These are phyloP conservation scores for Reticulascus tulasneorum DNA, from an alignment of 2,329 filamentous ascomycete species.

Conservation along the genomic window DNA sequence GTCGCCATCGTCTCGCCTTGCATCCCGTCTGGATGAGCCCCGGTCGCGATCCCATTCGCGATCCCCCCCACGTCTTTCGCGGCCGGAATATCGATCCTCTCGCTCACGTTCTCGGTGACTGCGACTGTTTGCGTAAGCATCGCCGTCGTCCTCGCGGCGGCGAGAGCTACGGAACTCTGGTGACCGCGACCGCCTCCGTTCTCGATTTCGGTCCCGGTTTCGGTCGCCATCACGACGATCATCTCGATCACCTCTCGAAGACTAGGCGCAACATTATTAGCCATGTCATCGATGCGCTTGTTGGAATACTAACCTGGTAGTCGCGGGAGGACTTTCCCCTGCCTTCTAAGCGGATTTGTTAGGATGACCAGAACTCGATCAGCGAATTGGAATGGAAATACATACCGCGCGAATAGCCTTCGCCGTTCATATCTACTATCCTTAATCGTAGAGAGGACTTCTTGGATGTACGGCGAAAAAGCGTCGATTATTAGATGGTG, in stretches of 20 bases:
- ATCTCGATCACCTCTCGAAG: constrained; percentile 26
- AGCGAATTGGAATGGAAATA: background rate
- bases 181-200: constrained; percentile 79
- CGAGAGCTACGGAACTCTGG: constrained; percentile 66
- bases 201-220: constrained; percentile 44
- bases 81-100: constrained; percentile 81
- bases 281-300: background rate
- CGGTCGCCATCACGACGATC: constrained; percentile 29
- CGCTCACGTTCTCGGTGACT: constrained; percentile 90
- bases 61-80: constrained; percentile 50
- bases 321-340: constrained; percentile 15
- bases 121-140: constrained; percentile 89
- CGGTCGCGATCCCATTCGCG: constrained; percentile 56
- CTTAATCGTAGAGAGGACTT: too few relatives aligned
- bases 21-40: constrained; percentile 55
- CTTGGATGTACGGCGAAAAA: constrained; percentile 5
- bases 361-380: constrained; percentile 1
- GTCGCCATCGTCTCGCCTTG: constrained; percentile 65
- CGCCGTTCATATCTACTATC: constrained; percentile 19
- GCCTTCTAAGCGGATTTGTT: constrained; percentile 11
- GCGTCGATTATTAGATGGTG: constrained; percentile 7
- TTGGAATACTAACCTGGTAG: constrained; percentile 11
- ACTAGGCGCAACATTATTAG: background rate
- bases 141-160: constrained; percentile 70
- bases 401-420: constrained; percentile 16